Evolutionary conservation across 495 filamentous ascomycete species (phyloP).

Genomic region (Halenospora varia): DNA sequence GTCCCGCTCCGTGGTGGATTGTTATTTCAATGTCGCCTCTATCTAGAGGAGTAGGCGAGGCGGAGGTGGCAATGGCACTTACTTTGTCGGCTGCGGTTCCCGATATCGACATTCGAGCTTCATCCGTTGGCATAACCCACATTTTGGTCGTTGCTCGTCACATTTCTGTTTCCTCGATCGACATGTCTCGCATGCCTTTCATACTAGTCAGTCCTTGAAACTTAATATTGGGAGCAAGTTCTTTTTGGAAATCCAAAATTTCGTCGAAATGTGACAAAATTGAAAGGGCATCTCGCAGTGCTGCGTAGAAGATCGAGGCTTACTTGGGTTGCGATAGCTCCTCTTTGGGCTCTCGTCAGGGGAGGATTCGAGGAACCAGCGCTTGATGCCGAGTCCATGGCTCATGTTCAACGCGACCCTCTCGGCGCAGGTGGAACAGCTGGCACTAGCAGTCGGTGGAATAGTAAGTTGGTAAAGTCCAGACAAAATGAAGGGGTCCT

Average conservation of each 20-base stretch:
- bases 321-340: conserved; percentile 12
- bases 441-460: not conserved
- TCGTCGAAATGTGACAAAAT: not conserved
- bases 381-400: conserved; percentile 12
- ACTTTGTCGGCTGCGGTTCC: conserved; percentile 61
- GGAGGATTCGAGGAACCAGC: conserved; percentile 4
- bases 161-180: conserved; percentile 84
- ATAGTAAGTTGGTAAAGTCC: too few species aligned
- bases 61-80: conserved; percentile 26
- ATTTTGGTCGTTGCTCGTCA: conserved; percentile 81
- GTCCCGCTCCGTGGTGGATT: not conserved
- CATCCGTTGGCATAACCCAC: conserved; percentile 51
- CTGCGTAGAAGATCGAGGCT: conserved; percentile 6
- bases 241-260: not conserved
- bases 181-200: conserved; percentile 81
- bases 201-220: not conserved
- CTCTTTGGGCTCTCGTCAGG: not conserved
- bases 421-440: not conserved
- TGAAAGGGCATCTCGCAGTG: not conserved
- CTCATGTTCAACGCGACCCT: conserved; percentile 1
- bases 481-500: too few species aligned
- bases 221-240: not conserved
- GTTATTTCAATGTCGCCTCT: not conserved
- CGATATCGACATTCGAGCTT: conserved; percentile 55
- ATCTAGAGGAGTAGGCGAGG: not conserved